phyloP scores from a whole-genome alignment of 768 basidiomycete genomes.

The Tephrocybe rancida region DNA sequence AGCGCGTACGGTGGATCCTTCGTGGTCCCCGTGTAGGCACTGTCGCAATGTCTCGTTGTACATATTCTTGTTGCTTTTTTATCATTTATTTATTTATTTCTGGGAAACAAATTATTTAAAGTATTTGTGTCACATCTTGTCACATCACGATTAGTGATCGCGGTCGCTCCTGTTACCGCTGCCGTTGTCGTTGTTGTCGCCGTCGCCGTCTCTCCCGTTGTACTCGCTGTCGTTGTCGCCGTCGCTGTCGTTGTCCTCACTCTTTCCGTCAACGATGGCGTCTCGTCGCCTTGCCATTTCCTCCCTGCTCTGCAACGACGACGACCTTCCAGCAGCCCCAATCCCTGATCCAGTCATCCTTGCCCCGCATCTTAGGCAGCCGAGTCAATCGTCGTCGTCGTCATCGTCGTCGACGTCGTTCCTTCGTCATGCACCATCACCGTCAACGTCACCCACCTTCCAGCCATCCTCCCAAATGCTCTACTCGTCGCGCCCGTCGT shows the following conservation, averaged over 20 bases:
- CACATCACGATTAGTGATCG: slow-evolving; percentile 8
- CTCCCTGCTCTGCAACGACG: slow-evolving; percentile 67
- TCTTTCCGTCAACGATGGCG: slow-evolving; percentile 45
- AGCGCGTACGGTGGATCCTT: slow-evolving; percentile 50
- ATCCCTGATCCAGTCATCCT: slow-evolving; percentile 23
- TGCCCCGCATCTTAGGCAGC: slow-evolving; percentile 25
- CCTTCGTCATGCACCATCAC: slow-evolving; percentile 13
- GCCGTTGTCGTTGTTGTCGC: slow-evolving; percentile 6
- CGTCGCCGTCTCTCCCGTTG: slow-evolving; percentile 8
- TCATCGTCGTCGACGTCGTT: slow-evolving; percentile 20
- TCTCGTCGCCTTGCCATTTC: slow-evolving; percentile 77
- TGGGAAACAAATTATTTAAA: neutral
- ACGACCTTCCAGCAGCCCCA: no score
- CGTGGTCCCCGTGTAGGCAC: slow-evolving; percentile 67
- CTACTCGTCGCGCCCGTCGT: slow-evolving; percentile 17
- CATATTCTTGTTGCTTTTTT: slow-evolving; percentile 32
- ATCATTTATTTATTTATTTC: neutral
- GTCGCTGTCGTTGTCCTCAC: neutral
- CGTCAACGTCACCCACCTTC: slow-evolving; percentile 16
- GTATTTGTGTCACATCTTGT: slow-evolving; percentile 13
- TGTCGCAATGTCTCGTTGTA: slow-evolving; percentile 94
- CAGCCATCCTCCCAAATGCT: slow-evolving; percentile 14
- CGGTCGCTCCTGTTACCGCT: neutral
- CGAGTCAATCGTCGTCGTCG: slow-evolving; percentile 18
- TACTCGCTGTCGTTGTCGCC: neutral